A percentile compares a stretch with the other conserved stretches of the same genome.
These are phyloP conservation scores for Puccinia triticina DNA, from an alignment of 1,284 basidiomycete species.

Conservation along the genomic window DNA sequence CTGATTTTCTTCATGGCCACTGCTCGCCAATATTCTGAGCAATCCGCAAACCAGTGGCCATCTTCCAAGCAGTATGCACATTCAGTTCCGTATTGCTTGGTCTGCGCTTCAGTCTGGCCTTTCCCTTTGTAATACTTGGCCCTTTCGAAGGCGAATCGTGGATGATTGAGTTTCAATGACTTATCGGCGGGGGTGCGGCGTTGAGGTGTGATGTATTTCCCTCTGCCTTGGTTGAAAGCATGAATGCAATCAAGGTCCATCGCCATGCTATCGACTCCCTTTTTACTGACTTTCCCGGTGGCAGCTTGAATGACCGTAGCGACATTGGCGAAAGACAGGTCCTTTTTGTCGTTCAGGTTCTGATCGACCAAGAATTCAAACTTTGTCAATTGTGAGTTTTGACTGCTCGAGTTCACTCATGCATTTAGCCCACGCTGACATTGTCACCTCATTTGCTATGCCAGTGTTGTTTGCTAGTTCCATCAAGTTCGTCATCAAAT, in stretches of 20 bases:
- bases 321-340: background rate
- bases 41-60: slow-evolving; percentile 7
- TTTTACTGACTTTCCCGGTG: background rate
- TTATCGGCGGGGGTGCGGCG: background rate
- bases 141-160: background rate
- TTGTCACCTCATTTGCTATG: no score
- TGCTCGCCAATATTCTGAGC: no score
- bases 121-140: background rate
- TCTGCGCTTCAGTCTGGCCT: background rate
- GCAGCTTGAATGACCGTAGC: background rate
- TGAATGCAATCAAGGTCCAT: no score
- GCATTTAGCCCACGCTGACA: background rate
- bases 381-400: background rate
- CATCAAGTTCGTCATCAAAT: no score
- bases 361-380: background rate
- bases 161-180: background rate
- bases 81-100: background rate
- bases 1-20: no score
- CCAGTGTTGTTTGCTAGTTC: no score
- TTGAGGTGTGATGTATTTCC: background rate
- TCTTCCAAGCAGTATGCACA: background rate
- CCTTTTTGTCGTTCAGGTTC: background rate
- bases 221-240: no score
- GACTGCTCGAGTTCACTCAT: background rate
- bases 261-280: no score